A percentile compares a stretch with the other conserved stretches of the same genome.
phyloP scores from a whole-genome alignment of 1,139 yeast genomes.

The Debaryomyces singareniensis region DNA sequence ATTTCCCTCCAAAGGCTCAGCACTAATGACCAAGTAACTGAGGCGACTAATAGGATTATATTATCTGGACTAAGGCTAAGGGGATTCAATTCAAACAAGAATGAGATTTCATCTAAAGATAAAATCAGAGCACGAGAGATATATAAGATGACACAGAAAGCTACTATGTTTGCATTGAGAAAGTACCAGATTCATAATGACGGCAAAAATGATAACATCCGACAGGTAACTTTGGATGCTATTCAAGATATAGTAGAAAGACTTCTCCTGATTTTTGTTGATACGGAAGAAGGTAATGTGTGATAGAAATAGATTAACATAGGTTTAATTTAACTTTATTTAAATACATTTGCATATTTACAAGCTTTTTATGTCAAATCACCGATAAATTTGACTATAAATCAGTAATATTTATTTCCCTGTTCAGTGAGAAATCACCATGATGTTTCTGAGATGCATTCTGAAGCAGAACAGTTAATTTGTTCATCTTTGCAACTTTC shows the following conservation, averaged over 20 bases:
- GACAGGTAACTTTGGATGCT: slow-evolving; percentile 18
- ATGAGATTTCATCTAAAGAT: slow-evolving; percentile 21
- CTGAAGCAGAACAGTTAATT: slow-evolving; percentile 25
- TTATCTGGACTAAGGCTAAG: slow-evolving; percentile 38
- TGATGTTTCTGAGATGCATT: slow-evolving; percentile 20
- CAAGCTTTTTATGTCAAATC: no score
- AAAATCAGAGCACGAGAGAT: slow-evolving; percentile 34
- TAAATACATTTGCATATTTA: no score
- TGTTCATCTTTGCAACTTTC: slow-evolving; percentile 17
- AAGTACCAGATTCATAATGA: slow-evolving; percentile 17
- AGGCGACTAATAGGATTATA: slow-evolving; percentile 29
- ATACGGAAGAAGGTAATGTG: no score
- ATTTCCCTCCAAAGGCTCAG: slow-evolving; percentile 16
- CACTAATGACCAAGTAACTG: slow-evolving; percentile 27
- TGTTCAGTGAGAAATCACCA: slow-evolving; percentile 8
- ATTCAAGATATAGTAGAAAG: slow-evolving; percentile 34
- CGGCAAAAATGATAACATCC: slow-evolving; percentile 3
- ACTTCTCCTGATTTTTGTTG: slow-evolving; percentile 29
- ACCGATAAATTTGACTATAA: no score
- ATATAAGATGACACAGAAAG: slow-evolving; percentile 36
- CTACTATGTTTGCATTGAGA: slow-evolving; percentile 34
- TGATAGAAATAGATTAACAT: no score
- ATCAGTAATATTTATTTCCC: slow-evolving; percentile 8
- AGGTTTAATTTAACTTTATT: no score
- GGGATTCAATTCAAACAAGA: slow-evolving; percentile 26